These are phyloP conservation scores for Calonectria hawksworthii DNA, from an alignment of 2,329 filamentous ascomycete species.

Conservation along the genomic window DNA sequence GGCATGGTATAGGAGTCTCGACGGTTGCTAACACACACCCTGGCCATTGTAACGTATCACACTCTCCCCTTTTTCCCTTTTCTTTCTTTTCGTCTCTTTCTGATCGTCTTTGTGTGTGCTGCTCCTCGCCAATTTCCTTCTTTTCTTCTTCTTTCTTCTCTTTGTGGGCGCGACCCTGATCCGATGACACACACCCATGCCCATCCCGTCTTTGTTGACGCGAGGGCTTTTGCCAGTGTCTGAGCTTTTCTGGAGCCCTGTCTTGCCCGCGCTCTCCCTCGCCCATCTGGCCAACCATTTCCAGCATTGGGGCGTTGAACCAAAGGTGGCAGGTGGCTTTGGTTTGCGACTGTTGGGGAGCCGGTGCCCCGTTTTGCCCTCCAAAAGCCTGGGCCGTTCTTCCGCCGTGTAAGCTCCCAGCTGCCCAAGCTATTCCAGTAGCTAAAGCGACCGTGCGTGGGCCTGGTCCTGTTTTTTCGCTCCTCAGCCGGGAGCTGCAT, in stretches of 20 bases:
- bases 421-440: not conserved
- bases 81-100: not conserved
- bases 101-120: not conserved
- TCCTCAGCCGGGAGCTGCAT: not conserved
- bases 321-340: not conserved
- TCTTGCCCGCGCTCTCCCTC: not conserved
- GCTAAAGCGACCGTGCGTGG: not conserved
- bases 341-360: not conserved
- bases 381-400: not conserved
- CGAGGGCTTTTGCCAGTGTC: slow-evolving; percentile 1
- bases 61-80: not conserved
- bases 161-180: slow-evolving; percentile 9
- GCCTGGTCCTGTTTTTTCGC: not conserved
- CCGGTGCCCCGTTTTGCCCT: not conserved
- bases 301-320: not conserved
- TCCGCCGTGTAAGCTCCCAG: not conserved
- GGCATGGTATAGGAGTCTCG: not conserved
- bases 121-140: not conserved
- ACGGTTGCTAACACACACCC: not conserved
- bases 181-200: not conserved
- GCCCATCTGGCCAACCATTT: not conserved
- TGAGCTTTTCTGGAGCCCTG: not conserved
- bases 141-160: not conserved
- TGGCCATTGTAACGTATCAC: not conserved
- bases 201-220: not conserved